A percentile compares a stretch with the other conserved stretches of the same genome.
phyloP scores from a whole-genome alignment of 805 yeast species.

The Metschnikowia vanudenii region DNA sequence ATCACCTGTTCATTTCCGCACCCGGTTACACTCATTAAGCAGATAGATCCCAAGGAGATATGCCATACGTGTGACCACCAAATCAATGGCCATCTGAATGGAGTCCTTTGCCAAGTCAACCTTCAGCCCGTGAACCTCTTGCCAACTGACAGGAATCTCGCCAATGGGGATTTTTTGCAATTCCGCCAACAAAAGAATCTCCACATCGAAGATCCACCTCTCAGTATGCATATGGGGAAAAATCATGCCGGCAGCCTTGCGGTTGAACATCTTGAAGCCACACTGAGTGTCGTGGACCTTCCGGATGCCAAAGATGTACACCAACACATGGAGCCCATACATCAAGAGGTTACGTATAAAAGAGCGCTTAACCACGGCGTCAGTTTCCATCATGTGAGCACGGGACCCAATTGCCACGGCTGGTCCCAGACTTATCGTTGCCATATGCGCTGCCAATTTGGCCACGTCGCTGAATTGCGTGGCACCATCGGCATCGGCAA shows the following conservation, averaged over 20 bases:
- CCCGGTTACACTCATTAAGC: constrained; percentile 22
- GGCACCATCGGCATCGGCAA: constrained; percentile 99
- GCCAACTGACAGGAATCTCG: constrained; percentile 93
- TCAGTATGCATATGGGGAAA: constrained; percentile 95
- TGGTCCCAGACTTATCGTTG: constrained; percentile 32
- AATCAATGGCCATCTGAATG: constrained; percentile 88
- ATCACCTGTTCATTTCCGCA: too few relatives aligned
- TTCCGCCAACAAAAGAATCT: constrained; percentile 76
- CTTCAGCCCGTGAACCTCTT: constrained; percentile 93
- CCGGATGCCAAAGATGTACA: constrained; percentile 85
- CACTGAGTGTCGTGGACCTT: constrained; percentile 92
- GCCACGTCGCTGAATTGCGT: constrained; percentile 70
- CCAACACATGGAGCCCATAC: constrained; percentile 87
- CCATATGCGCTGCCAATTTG: constrained; percentile 47
- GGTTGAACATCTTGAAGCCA: constrained; percentile 91
- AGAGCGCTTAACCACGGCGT: constrained; percentile 94
- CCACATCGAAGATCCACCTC: constrained; percentile 98
- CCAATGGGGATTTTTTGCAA: constrained; percentile 62
- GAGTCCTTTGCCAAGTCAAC: constrained; percentile 90
- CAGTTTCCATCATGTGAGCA: constrained; percentile 94
- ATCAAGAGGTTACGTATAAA: constrained; percentile 84
- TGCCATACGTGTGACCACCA: constrained; percentile 87
- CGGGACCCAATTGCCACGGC: constrained; percentile 87
- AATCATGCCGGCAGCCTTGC: constrained; percentile 58
- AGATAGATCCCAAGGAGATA: constrained; percentile 80